Evolutionary conservation across 2,329 filamentous ascomycete species (phyloP), one percentile per base, ranked within the genome.

Genomic region (Ceratocystis destructans): DNA sequence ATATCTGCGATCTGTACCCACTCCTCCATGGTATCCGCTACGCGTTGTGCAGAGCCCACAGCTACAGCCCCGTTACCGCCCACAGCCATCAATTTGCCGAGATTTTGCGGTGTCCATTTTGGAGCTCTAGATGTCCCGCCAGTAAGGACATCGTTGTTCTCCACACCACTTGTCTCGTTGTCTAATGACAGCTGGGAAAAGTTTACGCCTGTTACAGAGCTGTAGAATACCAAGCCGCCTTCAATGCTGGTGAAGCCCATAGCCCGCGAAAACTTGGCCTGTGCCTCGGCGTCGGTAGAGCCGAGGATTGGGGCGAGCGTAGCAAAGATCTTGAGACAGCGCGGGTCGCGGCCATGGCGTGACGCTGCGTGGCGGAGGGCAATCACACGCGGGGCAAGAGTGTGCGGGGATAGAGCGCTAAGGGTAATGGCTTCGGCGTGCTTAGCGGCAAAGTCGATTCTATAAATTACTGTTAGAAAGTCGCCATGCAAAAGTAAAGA

Each of bases 121-220:
- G 1, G 73, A 20, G 50, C 6, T 5, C 50, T 28, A 79, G n/a
- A 86, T 82, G 66, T 82, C 76, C 12, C 83, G 75, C 87, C 80
- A 46, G 10, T 12, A 46, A n/a, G 5, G n/a, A 20, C 45, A 41
- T 48, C 57, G 22, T 46, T 37, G 2, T 70, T 0, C 72, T 74
- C 1, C 73, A 71, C 0, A 71, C 69, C 2, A 79, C n/a, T 86
- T 82, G 65, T 82, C 76, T 12, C 83, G 75, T 87, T 80, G 53
- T 87, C 84, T 31, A 87, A 84, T 0, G 76, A 80, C 69, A 86
- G 87, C 55, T 79, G 75, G 5, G 79, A 76, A 28, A 87, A 74
- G 71, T 88, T 83, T 61, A 87, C 85, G 0, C 85, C 85, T 0
- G 84, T 86, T 83, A 84, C 87, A 0, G 85, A 85, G 1, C 85